A percentile compares a stretch with the other conserved stretches of the same genome.
Evolutionary conservation across 202 grass and related monocot species (phyloP).

Genomic region (Alloteropsis angusta): DNA sequence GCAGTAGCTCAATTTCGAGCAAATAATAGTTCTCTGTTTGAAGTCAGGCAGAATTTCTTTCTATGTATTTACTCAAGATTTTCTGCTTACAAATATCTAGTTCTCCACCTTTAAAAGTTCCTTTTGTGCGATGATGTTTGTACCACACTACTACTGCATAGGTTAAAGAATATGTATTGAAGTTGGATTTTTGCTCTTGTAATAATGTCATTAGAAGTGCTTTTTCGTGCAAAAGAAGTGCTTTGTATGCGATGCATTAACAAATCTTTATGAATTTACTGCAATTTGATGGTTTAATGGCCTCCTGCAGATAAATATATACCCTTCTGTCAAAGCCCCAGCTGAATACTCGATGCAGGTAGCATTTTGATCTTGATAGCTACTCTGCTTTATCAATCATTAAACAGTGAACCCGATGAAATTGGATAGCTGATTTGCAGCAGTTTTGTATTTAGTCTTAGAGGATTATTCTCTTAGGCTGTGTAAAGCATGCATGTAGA

Average conservation of each 20-base stretch:
- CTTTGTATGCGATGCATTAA: neutral
- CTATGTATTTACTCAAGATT: neutral
- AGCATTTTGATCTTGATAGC: neutral
- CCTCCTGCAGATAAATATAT: conserved; percentile 58
- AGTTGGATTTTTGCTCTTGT: neutral
- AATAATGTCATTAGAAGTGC: neutral
- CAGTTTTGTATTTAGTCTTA: neutral
- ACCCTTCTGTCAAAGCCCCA: conserved; percentile 81
- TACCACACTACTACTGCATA: neutral
- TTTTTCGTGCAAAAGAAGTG: neutral
- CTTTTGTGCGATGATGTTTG: neutral
- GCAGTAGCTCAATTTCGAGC: neutral
- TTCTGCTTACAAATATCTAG: neutral
- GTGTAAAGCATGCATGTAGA: neutral
- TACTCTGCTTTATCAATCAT: neutral
- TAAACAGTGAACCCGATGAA: neutral
- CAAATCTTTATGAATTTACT: neutral
- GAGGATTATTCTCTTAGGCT: neutral
- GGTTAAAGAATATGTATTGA: neutral
- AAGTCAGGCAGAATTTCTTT: neutral
- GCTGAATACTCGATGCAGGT: conserved; percentile 88
- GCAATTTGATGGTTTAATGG: conserved; percentile 6
- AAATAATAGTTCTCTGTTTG: neutral
- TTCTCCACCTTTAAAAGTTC: neutral
- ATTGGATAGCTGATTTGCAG: neutral